These are phyloP conservation scores for Blastomyces percursus DNA, from an alignment of 2,329 filamentous ascomycete species.

Conservation along the genomic window DNA sequence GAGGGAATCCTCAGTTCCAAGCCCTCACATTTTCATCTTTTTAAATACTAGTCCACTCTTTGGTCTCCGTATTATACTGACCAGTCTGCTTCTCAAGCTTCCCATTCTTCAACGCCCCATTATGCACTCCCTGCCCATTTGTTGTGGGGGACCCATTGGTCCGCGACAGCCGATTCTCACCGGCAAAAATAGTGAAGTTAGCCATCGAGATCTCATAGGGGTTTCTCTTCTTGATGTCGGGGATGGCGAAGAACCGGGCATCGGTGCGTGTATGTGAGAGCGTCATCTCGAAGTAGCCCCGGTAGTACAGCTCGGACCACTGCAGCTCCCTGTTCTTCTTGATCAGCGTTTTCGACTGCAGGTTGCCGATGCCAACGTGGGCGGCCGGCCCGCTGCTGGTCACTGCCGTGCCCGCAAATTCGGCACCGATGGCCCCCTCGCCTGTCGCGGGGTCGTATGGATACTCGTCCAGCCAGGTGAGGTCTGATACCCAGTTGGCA, in stretches of 20 bases:
- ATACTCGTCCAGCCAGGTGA: slow-evolving; percentile 45
- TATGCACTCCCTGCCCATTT: slow-evolving; percentile 37
- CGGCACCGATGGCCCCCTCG: slow-evolving; percentile 47
- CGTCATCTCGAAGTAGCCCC: slow-evolving; percentile 58
- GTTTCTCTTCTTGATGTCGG: slow-evolving; percentile 28
- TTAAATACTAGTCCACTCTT: slow-evolving; percentile 14
- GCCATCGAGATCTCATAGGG: slow-evolving; percentile 3
- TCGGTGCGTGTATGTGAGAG: slow-evolving; percentile 47
- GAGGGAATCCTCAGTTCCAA: background rate
- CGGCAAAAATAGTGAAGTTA: slow-evolving; percentile 44
- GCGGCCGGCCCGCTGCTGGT: slow-evolving; percentile 48
- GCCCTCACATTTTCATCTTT: background rate
- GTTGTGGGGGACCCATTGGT: slow-evolving; percentile 20
- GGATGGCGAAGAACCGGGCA: slow-evolving; percentile 54
- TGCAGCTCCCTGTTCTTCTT: slow-evolving; percentile 52
- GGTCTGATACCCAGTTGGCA: slow-evolving; percentile 51
- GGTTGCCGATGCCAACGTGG: slow-evolving; percentile 42
- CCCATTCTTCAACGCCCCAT: slow-evolving; percentile 4
- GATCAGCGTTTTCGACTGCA: slow-evolving; percentile 32
- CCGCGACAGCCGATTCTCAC: slow-evolving; percentile 47
- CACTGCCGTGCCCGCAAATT: slow-evolving; percentile 58
- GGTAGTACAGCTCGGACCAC: slow-evolving; percentile 63
- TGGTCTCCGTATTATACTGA: slow-evolving; percentile 26
- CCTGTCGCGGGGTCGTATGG: slow-evolving; percentile 44
- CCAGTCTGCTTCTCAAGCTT: slow-evolving; percentile 21